phyloP scores from a whole-genome alignment of 2,329 filamentous ascomycete species.

The Erysiphe pulchra region DNA sequence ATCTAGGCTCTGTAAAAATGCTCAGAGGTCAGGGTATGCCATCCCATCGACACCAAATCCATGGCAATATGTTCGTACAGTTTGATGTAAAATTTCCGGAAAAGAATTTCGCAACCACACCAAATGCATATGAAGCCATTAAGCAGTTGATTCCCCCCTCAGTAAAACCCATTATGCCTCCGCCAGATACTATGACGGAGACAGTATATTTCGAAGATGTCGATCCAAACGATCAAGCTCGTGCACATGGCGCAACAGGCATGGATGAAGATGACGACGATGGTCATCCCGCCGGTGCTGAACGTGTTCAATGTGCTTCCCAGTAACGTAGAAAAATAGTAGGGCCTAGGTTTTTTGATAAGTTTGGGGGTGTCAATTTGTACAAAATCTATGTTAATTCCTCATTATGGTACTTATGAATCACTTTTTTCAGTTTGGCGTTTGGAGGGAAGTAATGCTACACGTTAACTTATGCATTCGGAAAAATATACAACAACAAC shows the following conservation, averaged over 20 bases:
- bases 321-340: conserved; percentile 29
- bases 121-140: conserved; percentile 50
- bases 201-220: conserved; percentile 69
- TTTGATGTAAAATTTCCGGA: conserved; percentile 96
- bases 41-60: conserved; percentile 80
- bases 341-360: too few relatives aligned
- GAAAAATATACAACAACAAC: too few relatives aligned
- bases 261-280: conserved; percentile 61
- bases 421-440: too few relatives aligned
- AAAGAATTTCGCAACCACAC: conserved; percentile 39
- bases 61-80: conserved; percentile 88
- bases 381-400: too few relatives aligned
- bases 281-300: conserved; percentile 39
- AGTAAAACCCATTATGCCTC: conserved; percentile 32
- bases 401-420: too few relatives aligned
- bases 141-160: conserved; percentile 65
- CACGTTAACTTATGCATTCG: too few relatives aligned
- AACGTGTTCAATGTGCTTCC: conserved; percentile 67
- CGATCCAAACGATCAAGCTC: conserved; percentile 39
- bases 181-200: conserved; percentile 73
- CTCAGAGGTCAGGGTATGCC: conserved; percentile 96
- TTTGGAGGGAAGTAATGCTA: too few relatives aligned
- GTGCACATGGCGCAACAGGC: conserved; percentile 38
- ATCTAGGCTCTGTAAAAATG: conserved; percentile 64
- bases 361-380: too few relatives aligned